Conservation (phyloP, 73 alveolate genomes). For the Paramecium caudatum region DNA sequence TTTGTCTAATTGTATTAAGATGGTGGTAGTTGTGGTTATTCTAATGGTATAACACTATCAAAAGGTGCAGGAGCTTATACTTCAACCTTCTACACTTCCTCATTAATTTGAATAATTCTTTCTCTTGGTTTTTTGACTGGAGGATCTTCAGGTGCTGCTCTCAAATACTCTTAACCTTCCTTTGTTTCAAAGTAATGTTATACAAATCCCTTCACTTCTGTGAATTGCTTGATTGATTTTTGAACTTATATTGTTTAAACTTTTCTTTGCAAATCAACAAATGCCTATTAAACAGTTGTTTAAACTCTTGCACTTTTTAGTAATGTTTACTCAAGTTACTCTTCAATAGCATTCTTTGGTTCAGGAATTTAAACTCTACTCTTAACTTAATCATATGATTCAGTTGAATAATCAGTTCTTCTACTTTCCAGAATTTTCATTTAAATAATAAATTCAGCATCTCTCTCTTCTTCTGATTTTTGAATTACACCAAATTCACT, state of each 20-base stretch:
- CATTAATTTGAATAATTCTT: background rate
- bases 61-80: background rate
- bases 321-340: background rate
- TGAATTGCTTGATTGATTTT: background rate
- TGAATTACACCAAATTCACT: constrained; percentile 73
- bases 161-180: constrained; percentile 61
- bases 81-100: background rate
- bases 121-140: constrained; percentile 61
- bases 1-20: constrained; percentile 53
- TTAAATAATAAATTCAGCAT: constrained; percentile 74
- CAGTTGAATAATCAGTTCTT: constrained; percentile 70
- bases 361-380: constrained; percentile 40
- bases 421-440: constrained; percentile 75
- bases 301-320: background rate
- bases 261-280: constrained; percentile 51
- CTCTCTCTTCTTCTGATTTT: constrained; percentile 77
- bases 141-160: constrained; percentile 63
- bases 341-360: background rate
- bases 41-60: background rate
- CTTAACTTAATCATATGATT: constrained; percentile 72
- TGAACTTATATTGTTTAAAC: background rate
- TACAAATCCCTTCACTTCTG: constrained; percentile 67
- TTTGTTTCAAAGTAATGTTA: constrained; percentile 71
- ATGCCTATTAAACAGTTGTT: constrained; percentile 22
- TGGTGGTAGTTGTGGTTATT: constrained; percentile 28